phyloP scores from a whole-genome alignment of 441 rosid genomes.

The Gossypium aridum region DNA sequence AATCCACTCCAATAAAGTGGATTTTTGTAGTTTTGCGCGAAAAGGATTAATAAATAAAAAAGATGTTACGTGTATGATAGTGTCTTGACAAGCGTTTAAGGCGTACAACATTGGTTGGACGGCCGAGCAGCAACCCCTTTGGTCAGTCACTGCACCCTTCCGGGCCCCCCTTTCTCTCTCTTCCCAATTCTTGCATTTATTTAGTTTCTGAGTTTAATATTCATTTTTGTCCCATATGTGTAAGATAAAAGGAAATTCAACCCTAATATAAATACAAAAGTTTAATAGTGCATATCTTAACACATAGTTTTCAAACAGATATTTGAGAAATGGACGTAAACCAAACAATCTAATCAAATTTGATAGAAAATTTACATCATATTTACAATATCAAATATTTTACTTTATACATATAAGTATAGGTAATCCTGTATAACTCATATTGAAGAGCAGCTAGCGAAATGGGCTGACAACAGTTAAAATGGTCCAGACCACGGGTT shows the following conservation, averaged over 20 bases:
- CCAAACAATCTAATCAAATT: no score
- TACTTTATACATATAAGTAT: no score
- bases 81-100: background rate
- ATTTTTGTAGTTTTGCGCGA: slow-evolving; percentile 29
- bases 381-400: no score
- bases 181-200: no score
- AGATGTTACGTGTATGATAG: background rate
- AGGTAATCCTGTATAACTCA: no score
- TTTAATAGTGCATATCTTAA: no score
- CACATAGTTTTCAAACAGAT: background rate
- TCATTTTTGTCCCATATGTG: background rate
- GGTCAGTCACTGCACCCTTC: slow-evolving; percentile 22
- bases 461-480: background rate
- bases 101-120: slow-evolving; percentile 33
- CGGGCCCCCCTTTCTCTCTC: background rate
- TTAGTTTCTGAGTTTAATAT: background rate
- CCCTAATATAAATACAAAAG: background rate
- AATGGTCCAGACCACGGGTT: background rate
- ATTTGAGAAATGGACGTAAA: no score
- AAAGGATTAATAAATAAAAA: background rate
- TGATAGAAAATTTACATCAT: no score
- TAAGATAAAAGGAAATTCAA: no score
- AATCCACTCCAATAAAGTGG: slow-evolving; percentile 8
- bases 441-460: background rate
- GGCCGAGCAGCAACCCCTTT: slow-evolving; percentile 19